Percentiles rank a stretch among this genome's conserved stretches.
Evolutionary conservation across 2,329 filamentous ascomycete genomes (phyloP).

Genomic region (Stachybotrys chlorohalonatus): DNA sequence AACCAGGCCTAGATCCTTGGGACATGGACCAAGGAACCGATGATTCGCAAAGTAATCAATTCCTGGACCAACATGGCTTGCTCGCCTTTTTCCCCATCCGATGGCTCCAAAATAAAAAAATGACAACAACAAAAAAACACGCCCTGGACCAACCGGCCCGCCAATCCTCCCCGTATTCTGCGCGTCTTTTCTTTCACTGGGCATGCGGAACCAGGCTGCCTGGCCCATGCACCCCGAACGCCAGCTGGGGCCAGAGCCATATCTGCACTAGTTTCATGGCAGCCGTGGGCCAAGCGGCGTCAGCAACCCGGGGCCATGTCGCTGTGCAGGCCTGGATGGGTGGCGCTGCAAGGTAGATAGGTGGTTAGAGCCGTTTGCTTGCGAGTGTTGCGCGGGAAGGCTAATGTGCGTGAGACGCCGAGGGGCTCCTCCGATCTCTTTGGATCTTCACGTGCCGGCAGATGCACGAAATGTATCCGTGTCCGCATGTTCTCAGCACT

Average conservation of each 20-base stretch:
- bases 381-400: conserved; percentile 18
- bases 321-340: not conserved
- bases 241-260: not conserved
- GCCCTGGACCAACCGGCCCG: not conserved
- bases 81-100: not conserved
- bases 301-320: not conserved
- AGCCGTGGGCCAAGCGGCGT: not conserved
- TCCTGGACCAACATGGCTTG: not conserved
- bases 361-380: not conserved
- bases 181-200: not conserved
- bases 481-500: not conserved
- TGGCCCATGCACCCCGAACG: not conserved
- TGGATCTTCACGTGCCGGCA: not conserved
- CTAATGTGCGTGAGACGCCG: conserved; percentile 18
- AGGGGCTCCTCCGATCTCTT: conserved; percentile 10
- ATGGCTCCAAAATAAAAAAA: no score
- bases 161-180: not conserved
- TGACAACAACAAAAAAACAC: not conserved
- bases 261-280: not conserved
- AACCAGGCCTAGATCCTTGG: not conserved
- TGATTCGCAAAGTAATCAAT: not conserved
- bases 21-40: not conserved
- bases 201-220: not conserved
- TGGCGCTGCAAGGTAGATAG: not conserved
- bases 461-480: not conserved